Evolutionary conservation across 1,139 yeast genomes (phyloP).

Genomic region (Geotrichum carabidarum): DNA sequence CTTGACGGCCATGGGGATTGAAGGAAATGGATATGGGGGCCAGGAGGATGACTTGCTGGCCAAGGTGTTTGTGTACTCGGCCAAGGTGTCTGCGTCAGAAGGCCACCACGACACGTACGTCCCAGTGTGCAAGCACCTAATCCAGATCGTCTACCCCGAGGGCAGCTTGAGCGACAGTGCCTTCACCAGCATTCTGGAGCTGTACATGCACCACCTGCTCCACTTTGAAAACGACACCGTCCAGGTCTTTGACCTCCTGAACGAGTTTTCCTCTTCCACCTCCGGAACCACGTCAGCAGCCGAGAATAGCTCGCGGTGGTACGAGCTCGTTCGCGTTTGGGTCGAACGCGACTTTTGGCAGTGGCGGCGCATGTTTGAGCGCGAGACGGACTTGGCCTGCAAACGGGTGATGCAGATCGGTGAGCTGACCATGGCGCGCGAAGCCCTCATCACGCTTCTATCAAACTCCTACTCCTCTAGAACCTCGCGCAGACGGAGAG

Average conservation of each 20-base stretch:
- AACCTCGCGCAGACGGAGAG: too few species aligned
- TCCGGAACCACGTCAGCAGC: background rate
- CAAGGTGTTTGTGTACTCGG: conserved; percentile 11
- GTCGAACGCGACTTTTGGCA: conserved; percentile 12
- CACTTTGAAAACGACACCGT: conserved; percentile 6
- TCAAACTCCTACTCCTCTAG: background rate
- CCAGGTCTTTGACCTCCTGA: conserved; percentile 9
- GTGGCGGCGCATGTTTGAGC: conserved; percentile 12
- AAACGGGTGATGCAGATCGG: conserved; percentile 10
- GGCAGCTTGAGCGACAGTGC: background rate
- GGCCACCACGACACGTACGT: conserved; percentile 9
- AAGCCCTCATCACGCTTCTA: background rate
- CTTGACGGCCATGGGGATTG: too few species aligned
- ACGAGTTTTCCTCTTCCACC: conserved; percentile 5
- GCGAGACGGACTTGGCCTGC: conserved; percentile 7
- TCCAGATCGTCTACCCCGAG: conserved; percentile 3
- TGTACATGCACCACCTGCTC: conserved; percentile 10
- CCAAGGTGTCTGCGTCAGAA: conserved; percentile 2
- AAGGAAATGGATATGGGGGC: background rate
- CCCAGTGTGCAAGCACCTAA: conserved; percentile 2
- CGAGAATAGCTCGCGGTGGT: background rate
- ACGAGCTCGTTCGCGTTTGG: conserved; percentile 12
- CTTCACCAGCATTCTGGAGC: conserved; percentile 2
- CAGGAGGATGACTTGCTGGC: background rate
- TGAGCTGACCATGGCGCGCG: conserved; percentile 5